These are phyloP conservation scores for Musa beccarii DNA, from an alignment of 176 grass and related monocot genomes.

Conservation along the genomic window DNA sequence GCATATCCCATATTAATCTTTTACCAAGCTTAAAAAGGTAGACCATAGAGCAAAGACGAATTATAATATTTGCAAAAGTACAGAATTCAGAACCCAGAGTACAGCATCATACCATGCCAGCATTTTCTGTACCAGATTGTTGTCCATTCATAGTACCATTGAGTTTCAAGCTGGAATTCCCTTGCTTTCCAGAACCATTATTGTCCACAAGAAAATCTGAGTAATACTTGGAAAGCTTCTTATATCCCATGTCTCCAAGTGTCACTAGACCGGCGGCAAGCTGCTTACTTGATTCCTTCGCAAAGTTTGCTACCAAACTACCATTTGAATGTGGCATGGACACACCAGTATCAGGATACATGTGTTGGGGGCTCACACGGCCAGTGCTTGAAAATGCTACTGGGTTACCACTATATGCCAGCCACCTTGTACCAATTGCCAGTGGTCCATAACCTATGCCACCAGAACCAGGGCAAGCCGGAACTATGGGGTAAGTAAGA, in stretches of 20 bases:
- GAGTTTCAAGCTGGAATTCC: conserved; percentile 38
- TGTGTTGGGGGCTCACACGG: conserved; percentile 66
- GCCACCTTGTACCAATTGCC: conserved; percentile 73
- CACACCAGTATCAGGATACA: conserved; percentile 30
- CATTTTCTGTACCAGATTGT: conserved; percentile 44
- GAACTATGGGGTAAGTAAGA: conserved; percentile 56
- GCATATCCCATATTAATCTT: not conserved
- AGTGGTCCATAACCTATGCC: conserved; percentile 69
- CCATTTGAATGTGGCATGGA: conserved; percentile 33
- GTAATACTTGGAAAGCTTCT: conserved; percentile 73
- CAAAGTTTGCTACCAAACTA: conserved; percentile 70
- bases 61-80: not conserved
- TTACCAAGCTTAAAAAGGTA: not conserved
- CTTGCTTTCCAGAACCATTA: conserved; percentile 46
- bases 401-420: conserved; percentile 74
- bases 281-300: conserved; percentile 92
- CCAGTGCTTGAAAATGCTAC: conserved; percentile 50
- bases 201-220: conserved; percentile 52
- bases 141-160: conserved; percentile 42
- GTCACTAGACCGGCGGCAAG: conserved; percentile 72
- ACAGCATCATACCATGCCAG: conserved; percentile 58
- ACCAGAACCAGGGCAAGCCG: conserved; percentile 31
- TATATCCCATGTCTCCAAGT: conserved; percentile 87
- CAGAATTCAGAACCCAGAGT: not conserved
- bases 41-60: not conserved